phyloP scores from a whole-genome alignment of 1,284 basidiomycete genomes.

The Apiotrichum siamense region DNA sequence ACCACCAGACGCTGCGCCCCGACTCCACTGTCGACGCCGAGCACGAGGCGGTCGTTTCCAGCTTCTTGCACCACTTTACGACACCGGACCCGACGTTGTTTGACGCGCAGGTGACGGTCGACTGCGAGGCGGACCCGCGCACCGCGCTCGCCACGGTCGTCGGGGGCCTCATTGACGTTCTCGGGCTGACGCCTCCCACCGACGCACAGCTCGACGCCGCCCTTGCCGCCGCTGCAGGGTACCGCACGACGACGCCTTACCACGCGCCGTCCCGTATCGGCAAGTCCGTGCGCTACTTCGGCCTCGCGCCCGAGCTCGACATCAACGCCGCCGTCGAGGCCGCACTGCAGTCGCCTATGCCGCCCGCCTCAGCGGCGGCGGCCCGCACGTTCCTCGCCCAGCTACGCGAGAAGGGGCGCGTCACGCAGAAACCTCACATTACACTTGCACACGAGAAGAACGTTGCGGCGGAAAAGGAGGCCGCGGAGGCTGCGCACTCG shows the following conservation, averaged over 20 bases:
- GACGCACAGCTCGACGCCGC: constrained; percentile 59
- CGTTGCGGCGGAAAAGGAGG: constrained; percentile 50
- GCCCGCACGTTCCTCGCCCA: constrained; percentile 53
- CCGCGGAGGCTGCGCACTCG: constrained; percentile 15
- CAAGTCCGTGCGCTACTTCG: constrained; percentile 63
- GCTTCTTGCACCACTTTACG: constrained; percentile 65
- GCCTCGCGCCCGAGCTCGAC: constrained; percentile 66
- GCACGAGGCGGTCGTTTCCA: constrained; percentile 77
- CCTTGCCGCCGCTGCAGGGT: constrained; percentile 50
- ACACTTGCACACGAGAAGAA: constrained; percentile 73
- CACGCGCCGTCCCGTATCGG: constrained; percentile 31
- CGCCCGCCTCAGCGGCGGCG: constrained; percentile 26
- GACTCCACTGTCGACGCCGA: constrained; percentile 52
- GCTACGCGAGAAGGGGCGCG: constrained; percentile 54
- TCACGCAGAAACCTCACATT: constrained; percentile 68
- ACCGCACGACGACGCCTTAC: constrained; percentile 35
- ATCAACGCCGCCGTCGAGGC: constrained; percentile 40
- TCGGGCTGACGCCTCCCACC: constrained; percentile 52
- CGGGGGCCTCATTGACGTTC: constrained; percentile 54
- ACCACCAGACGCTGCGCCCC: constrained; percentile 73
- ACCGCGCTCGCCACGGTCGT: constrained; percentile 58
- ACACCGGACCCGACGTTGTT: constrained; percentile 62
- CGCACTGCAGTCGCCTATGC: constrained; percentile 8
- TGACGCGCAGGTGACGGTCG: constrained; percentile 62
- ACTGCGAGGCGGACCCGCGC: constrained; percentile 55